Base-by-base conservation (phyloP, 805 yeast genomes). In the Nakazawaea sp. region DNA sequence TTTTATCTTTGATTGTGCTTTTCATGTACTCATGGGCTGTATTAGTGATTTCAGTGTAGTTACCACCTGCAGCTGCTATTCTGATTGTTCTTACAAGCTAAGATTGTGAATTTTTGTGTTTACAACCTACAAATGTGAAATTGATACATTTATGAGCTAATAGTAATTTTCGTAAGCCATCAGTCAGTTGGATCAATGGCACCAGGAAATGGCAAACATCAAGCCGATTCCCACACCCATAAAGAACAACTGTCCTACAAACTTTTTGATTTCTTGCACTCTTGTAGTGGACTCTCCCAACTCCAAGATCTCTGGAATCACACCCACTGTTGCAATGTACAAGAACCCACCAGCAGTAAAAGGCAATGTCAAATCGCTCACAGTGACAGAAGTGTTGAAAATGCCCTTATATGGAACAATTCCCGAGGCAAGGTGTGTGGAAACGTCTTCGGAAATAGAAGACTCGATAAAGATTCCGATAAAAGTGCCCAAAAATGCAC, bases 341-440 rank as follows among this genome's bases (percentile, higher is more conserved):
- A 82, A 53, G 50, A 82, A 78, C 5, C 85, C 84, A 43, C 90
- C 92, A 1, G 88, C 83, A 1, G 88, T 79, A 50, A 81, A 70
- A 12, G 90, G 88, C 32, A 81, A 57, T 11, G 81, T 68, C 37
- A 72, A 52, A 43, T 76, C 84, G 10, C 68, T 65, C 19, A 65
- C 40, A 16, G 60, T 59, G 28, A 73, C 79, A 13, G 66, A 53
- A n/a, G 78, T 70, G 13, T 78, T 78, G 43, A 68, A 62, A 4
- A 67, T 40, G 2, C 75, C 75, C 12, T 53, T 51, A 15, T 44
- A 32, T 13, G 35, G n/a, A 15, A 33, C 18, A 5, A 32, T 23
- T 18, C 27, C 33, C 18, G 33, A 17, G 2, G 42, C 40, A 12
- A 44, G 43, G 11, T 27, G 43, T 6, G 43, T 19, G 5, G 51